These are phyloP conservation scores for Apostasia ramifera DNA, from an alignment of 106 monocot species.

Conservation along the genomic window DNA sequence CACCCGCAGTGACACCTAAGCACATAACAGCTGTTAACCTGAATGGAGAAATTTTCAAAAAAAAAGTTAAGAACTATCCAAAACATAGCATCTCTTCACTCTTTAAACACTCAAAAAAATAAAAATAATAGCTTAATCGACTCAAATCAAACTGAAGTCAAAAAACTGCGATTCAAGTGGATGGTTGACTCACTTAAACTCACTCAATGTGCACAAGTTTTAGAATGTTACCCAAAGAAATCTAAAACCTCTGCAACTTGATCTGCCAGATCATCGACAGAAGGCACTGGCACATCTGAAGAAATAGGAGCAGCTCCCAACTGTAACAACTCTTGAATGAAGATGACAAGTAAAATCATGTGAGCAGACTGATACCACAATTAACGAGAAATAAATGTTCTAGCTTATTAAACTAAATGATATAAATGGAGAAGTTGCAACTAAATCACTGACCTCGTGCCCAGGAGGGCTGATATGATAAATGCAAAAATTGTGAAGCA, in stretches of 20 bases:
- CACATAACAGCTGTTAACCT: slow-evolving; percentile 78
- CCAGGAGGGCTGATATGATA: slow-evolving; percentile 87
- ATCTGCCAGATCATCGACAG: slow-evolving; percentile 84
- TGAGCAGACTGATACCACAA: background rate
- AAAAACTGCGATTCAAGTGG: background rate
- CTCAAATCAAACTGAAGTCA: background rate
- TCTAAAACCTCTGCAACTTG: slow-evolving; percentile 89
- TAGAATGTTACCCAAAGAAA: slow-evolving; percentile 65
- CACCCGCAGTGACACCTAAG: slow-evolving; percentile 64
- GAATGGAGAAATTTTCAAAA: background rate
- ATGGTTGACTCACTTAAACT: too few species aligned
- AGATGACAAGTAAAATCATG: slow-evolving; percentile 14
- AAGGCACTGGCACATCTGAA: slow-evolving; percentile 44
- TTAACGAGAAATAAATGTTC: background rate
- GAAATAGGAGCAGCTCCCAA: slow-evolving; percentile 95
- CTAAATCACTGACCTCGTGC: slow-evolving; percentile 63
- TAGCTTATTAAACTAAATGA: background rate
- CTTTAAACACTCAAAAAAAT: background rate
- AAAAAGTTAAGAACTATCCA: slow-evolving; percentile 10
- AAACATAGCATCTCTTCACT: background rate
- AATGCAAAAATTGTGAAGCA: slow-evolving; percentile 85
- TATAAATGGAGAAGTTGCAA: background rate
- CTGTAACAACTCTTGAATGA: slow-evolving; percentile 76
- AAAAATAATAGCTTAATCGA: background rate
- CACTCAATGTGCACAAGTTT: too few species aligned